Percentiles rank a stretch among this genome's conserved stretches.
Conservation (phyloP, 2,329 filamentous ascomycete species). For the Sporothrix pseudoabietina region DNA sequence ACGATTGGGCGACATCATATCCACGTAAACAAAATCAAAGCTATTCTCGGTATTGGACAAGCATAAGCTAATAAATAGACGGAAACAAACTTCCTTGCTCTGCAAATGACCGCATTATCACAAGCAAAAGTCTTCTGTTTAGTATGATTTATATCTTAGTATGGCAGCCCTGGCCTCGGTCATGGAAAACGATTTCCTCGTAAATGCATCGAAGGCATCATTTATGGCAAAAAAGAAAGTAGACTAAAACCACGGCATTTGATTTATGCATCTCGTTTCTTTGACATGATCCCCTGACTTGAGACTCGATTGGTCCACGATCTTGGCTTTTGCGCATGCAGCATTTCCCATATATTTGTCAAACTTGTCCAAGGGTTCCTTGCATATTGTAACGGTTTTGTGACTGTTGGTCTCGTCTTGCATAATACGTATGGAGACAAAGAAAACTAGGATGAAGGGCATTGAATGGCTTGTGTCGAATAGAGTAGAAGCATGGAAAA, state of each 20-base stretch:
- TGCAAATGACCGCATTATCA: neutral
- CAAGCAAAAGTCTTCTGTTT: neutral
- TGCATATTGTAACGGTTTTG: slow-evolving; percentile 3
- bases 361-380: neutral
- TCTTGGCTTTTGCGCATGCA: neutral
- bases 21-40: neutral
- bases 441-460: neutral
- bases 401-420: neutral
- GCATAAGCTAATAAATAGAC: neutral
- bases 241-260: neutral
- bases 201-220: neutral
- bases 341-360: neutral
- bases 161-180: neutral
- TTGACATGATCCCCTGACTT: neutral
- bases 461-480: neutral
- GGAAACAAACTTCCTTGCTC: too few species aligned
- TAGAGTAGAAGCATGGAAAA: neutral
- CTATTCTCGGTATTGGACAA: neutral
- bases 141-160: neutral
- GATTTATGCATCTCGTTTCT: neutral
- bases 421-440: neutral
- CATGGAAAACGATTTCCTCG: neutral
- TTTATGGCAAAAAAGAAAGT: neutral
- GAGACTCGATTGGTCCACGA: neutral
- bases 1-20: neutral